Evolutionary conservation across 441 rosid species (phyloP), one percentile per base, ranked within the genome.

Genomic region (Gossypium gossypioides): DNA sequence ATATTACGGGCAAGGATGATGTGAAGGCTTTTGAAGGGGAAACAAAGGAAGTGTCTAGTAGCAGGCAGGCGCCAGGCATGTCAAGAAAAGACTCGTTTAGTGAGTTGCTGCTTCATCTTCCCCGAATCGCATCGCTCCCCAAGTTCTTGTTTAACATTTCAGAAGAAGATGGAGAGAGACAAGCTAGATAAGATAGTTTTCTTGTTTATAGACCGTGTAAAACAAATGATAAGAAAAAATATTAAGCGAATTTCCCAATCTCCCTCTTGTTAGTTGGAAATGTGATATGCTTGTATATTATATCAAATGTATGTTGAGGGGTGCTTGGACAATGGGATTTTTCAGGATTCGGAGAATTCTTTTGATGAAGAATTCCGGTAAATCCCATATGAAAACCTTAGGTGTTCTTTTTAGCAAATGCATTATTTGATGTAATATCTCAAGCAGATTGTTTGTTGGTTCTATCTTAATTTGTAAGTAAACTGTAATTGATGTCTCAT

Each of bases 31-130:
- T 74, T 42, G 89, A 86, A 65, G 83, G 76, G 52, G 84, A 79
- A 71, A 21, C 54, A 10, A 84, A 66, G 76, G 89, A 80, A 74
- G 86, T 81, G 73, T 82, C 90, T 34, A 76, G 89, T 69, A 80
- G 86, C 87, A 89, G 82, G 82, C 89, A 75, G 71, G 76, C 81
- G 12, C 72, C 81, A n/a, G 96, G 95, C 66, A 91, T 96, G 96
- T 86, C 91, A 4, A 89, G 99, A 83, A 96, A 86, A 81, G 99
- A 96, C 76, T 96, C 99, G 0, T 90, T 88, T 59, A 80, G 96
- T 22, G 99, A 96, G 22, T 78, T 92, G 82, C 87, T 95, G 76
- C 87, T 91, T 71, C 96, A 92, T 78, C 98, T 92, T 9, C 99
- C 99, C 46, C 80, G 96, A 76, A 90, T 91, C 12, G 83, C 96